Base-by-base conservation (phyloP, 176 grass and related monocot species). In the Cenchrus americanus region DNA sequence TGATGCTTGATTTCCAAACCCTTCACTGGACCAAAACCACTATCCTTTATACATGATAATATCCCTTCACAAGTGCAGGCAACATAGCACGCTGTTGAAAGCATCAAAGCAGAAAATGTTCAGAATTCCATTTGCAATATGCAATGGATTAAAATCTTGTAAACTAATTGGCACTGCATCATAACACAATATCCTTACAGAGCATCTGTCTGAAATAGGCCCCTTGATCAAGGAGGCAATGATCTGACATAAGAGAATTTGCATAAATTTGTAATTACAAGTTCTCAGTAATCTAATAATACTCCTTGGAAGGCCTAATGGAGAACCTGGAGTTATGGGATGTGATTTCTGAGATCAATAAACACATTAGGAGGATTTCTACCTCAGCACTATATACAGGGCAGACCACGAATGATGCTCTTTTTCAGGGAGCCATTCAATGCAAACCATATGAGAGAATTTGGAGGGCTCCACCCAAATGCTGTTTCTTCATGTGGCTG, bases 211-310 rank as follows among this genome's bases (percentile, higher is more conserved):
- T 52, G 70, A 14, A 18, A 52, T 52, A 2, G 42, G 67, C 13
- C 37, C 34, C 2, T 24, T 59, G 22, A 47, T 59, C 41, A 58
- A 15, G 23, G 40, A 68, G 47, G 9, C 34, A 47, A 66, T 26
- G 22, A 77, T 69, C 4, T 57, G 69, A 11, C 34, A 77, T 63
- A 47, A 57, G 23, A 58, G 49, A 77, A 77, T 69, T 11, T 21
- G 3, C 12, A 61, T 17, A 41, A 18, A 50, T 69, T 77, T 69
- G 5, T 44, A 22, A 15, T 40, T 26, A 44, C 7, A 69, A 4
- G 40, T 61, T 55, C 11, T 32, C 8, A 44, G 54, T 46, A 48
- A 40, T 47, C 37, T 58, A 76, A 68, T 26, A 80, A 68, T 26
- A 80, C 27, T 17, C 32, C 34, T 37, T 37, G 34, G 34, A 37